These are phyloP conservation scores for Microdochium nivale DNA, from an alignment of 2,329 filamentous ascomycete species.

Conservation along the genomic window DNA sequence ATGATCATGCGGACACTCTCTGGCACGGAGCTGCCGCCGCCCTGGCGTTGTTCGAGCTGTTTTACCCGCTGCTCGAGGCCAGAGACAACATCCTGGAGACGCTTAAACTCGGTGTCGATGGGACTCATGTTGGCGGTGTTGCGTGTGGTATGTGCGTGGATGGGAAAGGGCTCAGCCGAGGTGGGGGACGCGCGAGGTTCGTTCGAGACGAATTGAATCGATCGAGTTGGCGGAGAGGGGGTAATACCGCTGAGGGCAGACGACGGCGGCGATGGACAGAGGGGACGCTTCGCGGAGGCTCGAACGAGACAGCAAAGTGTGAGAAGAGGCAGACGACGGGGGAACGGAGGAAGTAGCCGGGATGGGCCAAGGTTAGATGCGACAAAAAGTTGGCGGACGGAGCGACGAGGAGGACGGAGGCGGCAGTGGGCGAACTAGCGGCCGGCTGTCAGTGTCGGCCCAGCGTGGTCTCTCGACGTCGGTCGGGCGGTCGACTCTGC, in stretches of 20 bases:
- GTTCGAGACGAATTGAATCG: conserved; percentile 11
- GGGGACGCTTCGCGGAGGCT: conserved; percentile 3
- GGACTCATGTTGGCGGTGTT: conserved; percentile 65
- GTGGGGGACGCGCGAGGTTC: neutral
- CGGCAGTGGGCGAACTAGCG: neutral
- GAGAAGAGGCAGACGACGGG: conserved; percentile 8
- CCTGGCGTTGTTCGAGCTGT: conserved; percentile 70
- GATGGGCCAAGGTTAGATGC: conserved; percentile 16
- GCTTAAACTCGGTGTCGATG: conserved; percentile 75
- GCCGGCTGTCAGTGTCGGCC: neutral
- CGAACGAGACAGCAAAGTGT: conserved; percentile 11
- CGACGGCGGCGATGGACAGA: conserved; percentile 6
- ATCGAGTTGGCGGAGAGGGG: conserved; percentile 12
- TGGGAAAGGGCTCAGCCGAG: neutral
- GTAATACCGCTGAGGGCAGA: conserved; percentile 6
- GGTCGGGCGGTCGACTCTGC: no score
- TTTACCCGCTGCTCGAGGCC: conserved; percentile 80
- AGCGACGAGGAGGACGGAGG: no score
- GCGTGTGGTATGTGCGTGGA: conserved; percentile 5
- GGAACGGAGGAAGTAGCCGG: conserved; percentile 6
- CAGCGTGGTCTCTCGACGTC: neutral
- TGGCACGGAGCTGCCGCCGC: conserved; percentile 43
- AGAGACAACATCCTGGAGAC: conserved; percentile 75
- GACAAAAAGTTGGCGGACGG: conserved; percentile 10
- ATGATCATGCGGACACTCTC: conserved; percentile 89